phyloP scores from a whole-genome alignment of 2,329 filamentous ascomycete genomes.

The Torrubiellomyces zombiae region DNA sequence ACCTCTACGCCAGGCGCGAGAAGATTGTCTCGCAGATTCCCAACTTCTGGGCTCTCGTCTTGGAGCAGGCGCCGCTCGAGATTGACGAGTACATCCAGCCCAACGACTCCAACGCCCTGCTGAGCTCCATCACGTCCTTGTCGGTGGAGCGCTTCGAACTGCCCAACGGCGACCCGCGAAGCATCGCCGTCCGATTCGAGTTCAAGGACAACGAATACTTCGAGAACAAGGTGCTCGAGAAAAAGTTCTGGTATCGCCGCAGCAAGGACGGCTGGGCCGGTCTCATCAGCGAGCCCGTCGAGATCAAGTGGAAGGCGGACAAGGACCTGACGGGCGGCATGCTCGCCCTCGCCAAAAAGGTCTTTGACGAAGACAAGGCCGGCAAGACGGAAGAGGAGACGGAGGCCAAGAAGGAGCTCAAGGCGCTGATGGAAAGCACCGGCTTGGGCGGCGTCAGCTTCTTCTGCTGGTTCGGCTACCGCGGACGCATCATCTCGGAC shows the following conservation, averaged over 20 bases:
- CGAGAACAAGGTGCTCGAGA: conserved; percentile 60
- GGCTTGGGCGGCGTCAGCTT: conserved; percentile 57
- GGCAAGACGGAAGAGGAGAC: conserved; percentile 25
- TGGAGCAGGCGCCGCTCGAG: conserved; percentile 72
- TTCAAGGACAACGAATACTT: conserved; percentile 76
- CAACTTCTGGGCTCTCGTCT: conserved; percentile 88
- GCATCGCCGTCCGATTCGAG: conserved; percentile 59
- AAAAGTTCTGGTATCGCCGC: conserved; percentile 79
- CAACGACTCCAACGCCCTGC: conserved; percentile 57
- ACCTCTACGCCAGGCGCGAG: conserved; percentile 63
- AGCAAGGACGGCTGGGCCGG: conserved; percentile 53
- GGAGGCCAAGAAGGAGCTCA: conserved; percentile 30
- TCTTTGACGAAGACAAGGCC: conserved; percentile 43
- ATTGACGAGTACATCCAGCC: conserved; percentile 81
- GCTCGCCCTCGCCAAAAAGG: conserved; percentile 52
- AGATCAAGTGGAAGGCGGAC: conserved; percentile 66
- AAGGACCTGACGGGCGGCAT: conserved; percentile 75
- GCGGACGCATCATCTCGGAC: conserved; percentile 49
- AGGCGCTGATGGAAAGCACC: conserved; percentile 39
- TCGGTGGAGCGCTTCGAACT: conserved; percentile 71
- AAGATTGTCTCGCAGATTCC: conserved; percentile 55
- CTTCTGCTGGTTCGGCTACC: conserved; percentile 80
- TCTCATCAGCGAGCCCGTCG: conserved; percentile 75
- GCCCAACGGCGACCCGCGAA: conserved; percentile 61
- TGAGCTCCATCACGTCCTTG: conserved; percentile 48